Evolutionary conservation across 2,329 filamentous ascomycete species (phyloP), one percentile per base, ranked within the genome.

Genomic region (Colletotrichum orchidophilum): DNA sequence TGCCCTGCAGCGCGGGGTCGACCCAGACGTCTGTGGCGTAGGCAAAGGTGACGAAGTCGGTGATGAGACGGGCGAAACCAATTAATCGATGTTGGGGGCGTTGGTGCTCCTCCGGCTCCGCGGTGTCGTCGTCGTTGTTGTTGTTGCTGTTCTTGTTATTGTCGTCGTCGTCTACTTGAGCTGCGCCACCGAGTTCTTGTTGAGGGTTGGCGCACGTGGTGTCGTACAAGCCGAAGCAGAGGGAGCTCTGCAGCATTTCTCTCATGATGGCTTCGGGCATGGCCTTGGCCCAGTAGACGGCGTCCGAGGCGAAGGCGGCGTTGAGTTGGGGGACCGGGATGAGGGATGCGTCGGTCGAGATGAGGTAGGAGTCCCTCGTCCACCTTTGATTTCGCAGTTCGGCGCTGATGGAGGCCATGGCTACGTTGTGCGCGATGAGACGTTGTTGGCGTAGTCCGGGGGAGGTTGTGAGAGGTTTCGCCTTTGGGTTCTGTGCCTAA

Each of bases 1-100:
- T 82, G 1, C 87, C 85, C 77, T 91, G 90, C 74, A 89, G 87
- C 39, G 86, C 83, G 0, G 87, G 83, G 3, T 88, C 78, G n/a
- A 94, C 83, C 78, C 91, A 94, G 21, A 93, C 89, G 76, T 94
- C 92, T 24, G 91, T 92, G 59, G 84, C 77, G 71, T 93, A 94
- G 39, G 87, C 90, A 75, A 93, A 89, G 0, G 91, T 92, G 57
- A 90, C 86, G 75, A 88, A 87, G 79, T 94, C 93, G 9, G 92
- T 94, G 62, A 94, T 82, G n/a, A 93, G 79, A 39, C 92, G 85
- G 1, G 86, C 87, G 66, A 91, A 84, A 0, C 90, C 90, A 59
- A 92, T 83, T 74, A 80, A 21, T n/a, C 18, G 49, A 11, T 58
- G n/a, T n/a, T n/a, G n/a, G n/a, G n/a, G n/a, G n/a, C n/a, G n/a